These are phyloP conservation scores for Metschnikowia gelsemii DNA, from an alignment of 805 yeast genomes.

Conservation along the genomic window DNA sequence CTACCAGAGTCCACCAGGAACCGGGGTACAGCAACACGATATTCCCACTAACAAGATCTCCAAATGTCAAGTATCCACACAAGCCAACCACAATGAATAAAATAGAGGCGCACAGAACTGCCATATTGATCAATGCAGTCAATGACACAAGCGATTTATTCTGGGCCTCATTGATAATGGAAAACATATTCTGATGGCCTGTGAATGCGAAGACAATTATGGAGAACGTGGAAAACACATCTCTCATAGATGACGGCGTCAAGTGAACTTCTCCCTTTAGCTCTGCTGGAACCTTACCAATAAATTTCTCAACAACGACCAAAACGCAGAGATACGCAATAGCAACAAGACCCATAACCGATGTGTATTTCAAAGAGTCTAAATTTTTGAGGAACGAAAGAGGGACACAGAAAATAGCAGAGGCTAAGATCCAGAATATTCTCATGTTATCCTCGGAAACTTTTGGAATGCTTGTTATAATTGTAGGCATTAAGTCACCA, in stretches of 20 bases:
- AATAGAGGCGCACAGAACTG: conserved; percentile 58
- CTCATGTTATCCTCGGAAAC: conserved; percentile 32
- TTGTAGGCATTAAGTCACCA: conserved; percentile 73
- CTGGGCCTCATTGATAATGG: conserved; percentile 77
- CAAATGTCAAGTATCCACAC: conserved; percentile 78
- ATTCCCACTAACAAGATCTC: conserved; percentile 66
- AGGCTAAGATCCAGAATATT: conserved; percentile 59
- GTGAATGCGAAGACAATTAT: conserved; percentile 92
- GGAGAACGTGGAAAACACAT: conserved; percentile 72
- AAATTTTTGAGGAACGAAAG: conserved; percentile 71
- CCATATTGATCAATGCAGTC: conserved; percentile 46
- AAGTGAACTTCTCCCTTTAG: conserved; percentile 31
- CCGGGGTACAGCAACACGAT: conserved; percentile 75
- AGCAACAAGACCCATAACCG: conserved; percentile 76
- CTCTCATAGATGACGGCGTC: conserved; percentile 44
- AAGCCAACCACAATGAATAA: conserved; percentile 74
- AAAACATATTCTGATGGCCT: conserved; percentile 93
- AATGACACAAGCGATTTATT: conserved; percentile 51
- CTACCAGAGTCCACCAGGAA: conserved; percentile 62
- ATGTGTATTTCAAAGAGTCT: conserved; percentile 83
- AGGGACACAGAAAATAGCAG: conserved; percentile 48
- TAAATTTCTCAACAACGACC: conserved; percentile 68
- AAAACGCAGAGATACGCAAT: conserved; percentile 74
- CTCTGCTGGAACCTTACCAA: conserved; percentile 49
- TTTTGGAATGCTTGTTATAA: conserved; percentile 31